Percentiles rank a stretch among this genome's conserved stretches.
phyloP scores from a whole-genome alignment of 306 rosid genomes.

The Gastrolobium villosum region DNA sequence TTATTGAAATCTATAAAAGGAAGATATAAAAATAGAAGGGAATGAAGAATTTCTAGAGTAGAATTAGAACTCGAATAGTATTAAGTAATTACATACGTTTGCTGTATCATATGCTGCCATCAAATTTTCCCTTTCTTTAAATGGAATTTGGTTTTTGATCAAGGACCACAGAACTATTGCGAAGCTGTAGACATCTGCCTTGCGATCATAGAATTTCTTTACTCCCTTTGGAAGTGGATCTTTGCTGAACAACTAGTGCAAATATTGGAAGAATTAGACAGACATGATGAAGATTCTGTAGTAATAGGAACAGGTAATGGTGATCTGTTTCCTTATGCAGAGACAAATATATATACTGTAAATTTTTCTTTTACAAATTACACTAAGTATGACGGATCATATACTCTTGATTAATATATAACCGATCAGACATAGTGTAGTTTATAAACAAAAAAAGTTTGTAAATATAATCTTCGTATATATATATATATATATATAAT shows the following conservation, averaged over 20 bases:
- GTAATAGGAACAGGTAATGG: not conserved
- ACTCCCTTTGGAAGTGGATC: slow-evolving; percentile 62
- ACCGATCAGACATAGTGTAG: too few relatives aligned
- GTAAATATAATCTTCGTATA: too few relatives aligned
- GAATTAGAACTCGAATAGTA: not conserved
- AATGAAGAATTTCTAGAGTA: not conserved
- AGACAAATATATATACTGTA: not conserved
- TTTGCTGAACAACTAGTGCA: slow-evolving; percentile 58
- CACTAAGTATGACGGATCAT: too few relatives aligned
- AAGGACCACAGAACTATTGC: slow-evolving; percentile 69
- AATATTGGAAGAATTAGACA: not conserved
- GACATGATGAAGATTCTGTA: not conserved
- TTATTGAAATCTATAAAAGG: not conserved
- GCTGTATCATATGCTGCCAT: slow-evolving; percentile 76
- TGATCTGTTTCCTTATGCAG: not conserved
- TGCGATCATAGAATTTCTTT: slow-evolving; percentile 66
- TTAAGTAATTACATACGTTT: slow-evolving; percentile 47
- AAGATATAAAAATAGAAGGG: not conserved
- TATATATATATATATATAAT: not conserved
- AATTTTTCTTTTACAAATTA: too few relatives aligned
- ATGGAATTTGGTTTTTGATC: slow-evolving; percentile 68
- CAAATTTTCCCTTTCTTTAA: slow-evolving; percentile 53
- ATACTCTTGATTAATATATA: too few relatives aligned
- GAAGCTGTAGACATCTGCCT: slow-evolving; percentile 76
- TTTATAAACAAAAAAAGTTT: too few relatives aligned